Base-by-base conservation (phyloP, 2,329 filamentous ascomycete species). In the Cladorrhinum sp. region DNA sequence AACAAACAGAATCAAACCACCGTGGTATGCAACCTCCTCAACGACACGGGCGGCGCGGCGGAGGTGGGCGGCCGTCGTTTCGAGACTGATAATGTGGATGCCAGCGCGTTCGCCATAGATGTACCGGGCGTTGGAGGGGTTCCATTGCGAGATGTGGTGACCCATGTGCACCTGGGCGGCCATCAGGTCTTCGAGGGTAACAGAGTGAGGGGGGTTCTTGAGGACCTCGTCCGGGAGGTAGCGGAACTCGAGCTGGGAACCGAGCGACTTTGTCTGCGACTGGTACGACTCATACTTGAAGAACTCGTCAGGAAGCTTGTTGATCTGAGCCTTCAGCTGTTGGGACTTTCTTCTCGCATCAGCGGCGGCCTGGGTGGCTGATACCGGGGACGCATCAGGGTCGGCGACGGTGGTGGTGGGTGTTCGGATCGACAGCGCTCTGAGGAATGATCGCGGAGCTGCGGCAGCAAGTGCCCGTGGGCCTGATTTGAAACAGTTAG, bases 1-100 rank as follows among this genome's bases (percentile, higher is more conserved):
- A 0, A 93, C 93, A 71, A 98, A 97, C 8, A 99, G 83, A 51
- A 98, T 88, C 61, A 96, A 75, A 1, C 95, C 95, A 49, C 90
- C 95, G 58, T 85, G 81, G 71, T 89, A 89, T 7, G 92, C 85
- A 1, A 98, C 91, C 71, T 92, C 92, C 71, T 93, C 87, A 1
- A 98, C 92, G 3, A 99, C 87, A 68, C 93, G 90, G n/a, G 92
- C 92, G 3, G 95, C 93, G 55, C 95, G 87, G n/a, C 93, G 87
- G 58, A 99, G 83, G 76, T 98, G 89, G 16, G 92, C 89, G 13
- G 92, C 92, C 29, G 91, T 98, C 62, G 86, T 83, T 73, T 99
- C 95, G 2, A 98, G 86, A 9, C 89, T 90, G 74, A 99, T 96
- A 73, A 99, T 92, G 77, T 97, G 93, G 63, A 96, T 88, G 16